Evolutionary conservation across 441 rosid genomes (phyloP), one percentile per base, ranked within the genome.

Genomic region (Populus hybrid): DNA sequence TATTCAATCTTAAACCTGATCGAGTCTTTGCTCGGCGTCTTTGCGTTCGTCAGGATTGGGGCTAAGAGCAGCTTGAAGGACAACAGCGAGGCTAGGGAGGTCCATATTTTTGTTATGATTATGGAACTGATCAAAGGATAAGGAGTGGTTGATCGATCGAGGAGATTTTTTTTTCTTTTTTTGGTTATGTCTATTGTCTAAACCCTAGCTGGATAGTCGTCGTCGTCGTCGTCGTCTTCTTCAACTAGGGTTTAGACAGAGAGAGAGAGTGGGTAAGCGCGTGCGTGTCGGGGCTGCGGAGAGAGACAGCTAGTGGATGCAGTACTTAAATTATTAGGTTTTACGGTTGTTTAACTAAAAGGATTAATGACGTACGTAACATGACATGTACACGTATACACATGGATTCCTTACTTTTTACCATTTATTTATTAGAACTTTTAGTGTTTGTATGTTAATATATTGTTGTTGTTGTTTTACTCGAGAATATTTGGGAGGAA

Each of bases 31-130:
- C 85, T 96, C 99, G 16, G 94, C 99, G 0, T 93, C 97, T 80
- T 84, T 89, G 86, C 98, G 98, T 78, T 96, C 98, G 57, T 89
- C 89, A 0, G 94, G 98, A 76, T 91, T 89, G 40, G 92, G 90
- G 81, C 98, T 96, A 19, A 92, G 94, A 79, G 99, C 97, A 36
- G 97, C 95, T 30, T 88, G 97, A 74, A 96, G 89, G 76, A 94
- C 83, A 67, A 86, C 68, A 53, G 93, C 89, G 18, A 96, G 95
- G 76, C 84, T 84, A 7, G 88, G 87, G 71, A 92, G 95, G 92
- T 96, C 99, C 99, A 96, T 96, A 5, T 7, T 66, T 5, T 19
- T 9, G 21, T 14, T 16, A 28, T 21, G 42, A 3, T 9, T 14
- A 35, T n/a, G 5, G 3, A 0, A n/a, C 9, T n/a, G 34, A 16